phyloP scores from a whole-genome alignment of 805 yeast species.

The Candida patagonica region DNA sequence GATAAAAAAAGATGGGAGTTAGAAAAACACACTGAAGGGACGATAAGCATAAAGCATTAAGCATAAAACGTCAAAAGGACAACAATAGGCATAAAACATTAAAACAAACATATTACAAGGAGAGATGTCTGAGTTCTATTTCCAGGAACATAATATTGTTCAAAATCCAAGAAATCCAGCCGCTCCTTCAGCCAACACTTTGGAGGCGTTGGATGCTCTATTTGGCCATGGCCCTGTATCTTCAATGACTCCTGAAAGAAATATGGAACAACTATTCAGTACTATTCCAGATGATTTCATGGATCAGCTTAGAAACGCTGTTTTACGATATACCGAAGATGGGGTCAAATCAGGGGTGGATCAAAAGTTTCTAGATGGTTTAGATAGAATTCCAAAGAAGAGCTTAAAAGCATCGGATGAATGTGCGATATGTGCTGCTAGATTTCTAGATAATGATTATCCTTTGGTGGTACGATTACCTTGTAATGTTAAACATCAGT shows the following conservation, averaged over 20 bases:
- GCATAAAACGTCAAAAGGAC: no score
- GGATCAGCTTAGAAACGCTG: not conserved
- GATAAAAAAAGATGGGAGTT: no score
- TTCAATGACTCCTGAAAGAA: not conserved
- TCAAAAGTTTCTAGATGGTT: constrained; percentile 61
- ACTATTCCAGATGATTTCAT: not conserved
- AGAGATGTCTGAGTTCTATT: constrained; percentile 2
- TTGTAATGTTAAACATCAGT: constrained; percentile 59
- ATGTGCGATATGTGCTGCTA: constrained; percentile 79
- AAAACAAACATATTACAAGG: not conserved
- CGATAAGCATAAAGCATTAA: no score
- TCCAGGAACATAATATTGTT: constrained; percentile 4
- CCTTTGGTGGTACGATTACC: constrained; percentile 73
- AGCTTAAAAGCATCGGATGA: constrained; percentile 38
- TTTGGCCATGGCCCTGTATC: not conserved
- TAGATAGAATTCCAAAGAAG: constrained; percentile 57
- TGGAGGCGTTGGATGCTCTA: not conserved
- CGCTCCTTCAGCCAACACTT: not conserved
- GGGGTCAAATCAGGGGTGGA: constrained; percentile 33
- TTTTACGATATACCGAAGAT: not conserved
- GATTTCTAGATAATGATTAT: constrained; percentile 59
- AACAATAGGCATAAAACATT: no score
- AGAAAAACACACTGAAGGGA: no score
- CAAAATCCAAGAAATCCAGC: not conserved
- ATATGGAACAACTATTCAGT: not conserved